These are phyloP conservation scores for Umbelopsis sp. DNA, from an alignment of 371 early-diverging fungal species.

Conservation along the genomic window DNA sequence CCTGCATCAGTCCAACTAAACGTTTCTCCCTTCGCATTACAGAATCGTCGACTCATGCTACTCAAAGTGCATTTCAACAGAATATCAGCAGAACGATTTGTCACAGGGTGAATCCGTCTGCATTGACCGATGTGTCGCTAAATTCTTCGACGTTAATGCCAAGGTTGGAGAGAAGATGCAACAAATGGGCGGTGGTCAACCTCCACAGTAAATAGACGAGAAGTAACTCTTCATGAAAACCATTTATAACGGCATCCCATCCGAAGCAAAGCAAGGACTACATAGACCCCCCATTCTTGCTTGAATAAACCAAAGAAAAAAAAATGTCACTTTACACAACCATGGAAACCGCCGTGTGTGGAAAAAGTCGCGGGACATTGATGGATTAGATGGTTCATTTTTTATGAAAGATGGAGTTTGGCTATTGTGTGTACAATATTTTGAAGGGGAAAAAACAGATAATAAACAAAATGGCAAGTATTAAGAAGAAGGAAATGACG, in stretches of 20 bases:
- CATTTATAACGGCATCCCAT: background rate
- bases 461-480: too few relatives aligned
- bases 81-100: conserved; percentile 79
- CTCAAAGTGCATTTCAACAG: conserved; percentile 80
- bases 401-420: too few relatives aligned
- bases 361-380: too few relatives aligned
- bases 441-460: too few relatives aligned
- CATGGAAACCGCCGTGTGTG: too few relatives aligned
- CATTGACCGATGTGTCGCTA: conserved; percentile 87
- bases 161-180: conserved; percentile 75
- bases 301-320: background rate
- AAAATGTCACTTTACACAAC: background rate
- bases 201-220: conserved; percentile 6
- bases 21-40: background rate
- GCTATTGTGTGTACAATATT: too few relatives aligned
- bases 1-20: too few relatives aligned
- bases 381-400: too few relatives aligned
- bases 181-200: conserved; percentile 39
- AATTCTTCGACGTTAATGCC: conserved; percentile 80
- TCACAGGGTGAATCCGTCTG: conserved; percentile 94
- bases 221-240: background rate
- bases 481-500: too few relatives aligned
- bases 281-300: background rate
- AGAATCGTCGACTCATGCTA: conserved; percentile 85
- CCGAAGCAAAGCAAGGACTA: conserved; percentile 6